Base-by-base conservation (phyloP, 1,139 yeast species). In the Geotrichum klebahnii region DNA sequence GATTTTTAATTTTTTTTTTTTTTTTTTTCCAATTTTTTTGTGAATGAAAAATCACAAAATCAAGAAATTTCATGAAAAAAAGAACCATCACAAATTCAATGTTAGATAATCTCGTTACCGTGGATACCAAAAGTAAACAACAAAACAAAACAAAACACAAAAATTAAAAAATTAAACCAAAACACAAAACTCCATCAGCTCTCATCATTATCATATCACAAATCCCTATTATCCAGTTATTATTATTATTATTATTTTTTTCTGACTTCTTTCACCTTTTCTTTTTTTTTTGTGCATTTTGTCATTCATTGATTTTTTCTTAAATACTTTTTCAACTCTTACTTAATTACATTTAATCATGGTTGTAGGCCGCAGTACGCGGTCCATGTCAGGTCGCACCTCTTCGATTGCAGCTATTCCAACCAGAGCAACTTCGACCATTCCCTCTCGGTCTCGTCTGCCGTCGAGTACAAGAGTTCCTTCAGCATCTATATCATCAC, bases 321-420 rank as follows among this genome's bases (percentile, higher is more conserved):
- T 32, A 10, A 17, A 32, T 32, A 32, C 16, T 9, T 10, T n/a
- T 10, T 28, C 31, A 28, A 12, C 12, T 28, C 12, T 6, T 16
- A 12, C 19, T n/a, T 16, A 3, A 34, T 17, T 3, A 12, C 17
- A 5, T 17, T 16, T 22, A 20, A 34, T 16, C 17, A 40, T 40
- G 35, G 35, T 40, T 29, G 23, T 40, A 29, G 35, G 35, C 6
- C 22, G 35, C 9, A 31, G 24, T 6, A 28, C 35, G 44, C 44
- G 44, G 19, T 40, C 44, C 26, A 10, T 38, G 17, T 38, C 42
- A 5, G 42, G 42, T n/a, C 42, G 42, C 10, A 20, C 42, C 3
- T 26, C 42, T 6, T 14, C 31, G 5, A 26, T 20, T 12, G 20
- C 42, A 38, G 22, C 32, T n/a, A 5, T 32, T 23, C n/a, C 14